These are phyloP conservation scores for Melaleuca alternifolia DNA, from an alignment of 345 rosid species.

Conservation along the genomic window DNA sequence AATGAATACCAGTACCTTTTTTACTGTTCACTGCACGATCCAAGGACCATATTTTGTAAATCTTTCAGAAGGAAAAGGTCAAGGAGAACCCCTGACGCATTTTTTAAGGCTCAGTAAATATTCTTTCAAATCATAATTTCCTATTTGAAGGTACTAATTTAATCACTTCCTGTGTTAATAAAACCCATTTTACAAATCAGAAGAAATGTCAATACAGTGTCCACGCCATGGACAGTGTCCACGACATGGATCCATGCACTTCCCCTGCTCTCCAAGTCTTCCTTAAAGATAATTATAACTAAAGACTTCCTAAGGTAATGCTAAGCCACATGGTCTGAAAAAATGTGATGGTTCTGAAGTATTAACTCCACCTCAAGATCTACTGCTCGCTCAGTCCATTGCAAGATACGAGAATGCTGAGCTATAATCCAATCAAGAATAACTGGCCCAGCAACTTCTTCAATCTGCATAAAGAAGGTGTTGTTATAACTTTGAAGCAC, in stretches of 20 bases:
- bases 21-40: neutral
- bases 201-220: neutral
- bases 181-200: neutral
- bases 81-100: neutral
- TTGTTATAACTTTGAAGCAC: neutral
- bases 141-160: neutral
- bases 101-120: neutral
- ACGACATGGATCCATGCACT: neutral
- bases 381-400: constrained; percentile 87
- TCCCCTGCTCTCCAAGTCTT: neutral
- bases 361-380: constrained; percentile 71
- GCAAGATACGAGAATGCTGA: constrained; percentile 81
- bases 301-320: neutral
- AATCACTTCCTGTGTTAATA: neutral
- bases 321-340: neutral
- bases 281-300: neutral
- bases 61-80: neutral
- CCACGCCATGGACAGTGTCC: neutral
- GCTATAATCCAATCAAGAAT: constrained; percentile 96
- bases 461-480: constrained; percentile 43
- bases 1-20: neutral
- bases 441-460: constrained; percentile 55
- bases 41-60: neutral
- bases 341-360: neutral
- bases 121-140: neutral